Conservation (phyloP, 306 rosid species). For the Glycine latifolia region DNA sequence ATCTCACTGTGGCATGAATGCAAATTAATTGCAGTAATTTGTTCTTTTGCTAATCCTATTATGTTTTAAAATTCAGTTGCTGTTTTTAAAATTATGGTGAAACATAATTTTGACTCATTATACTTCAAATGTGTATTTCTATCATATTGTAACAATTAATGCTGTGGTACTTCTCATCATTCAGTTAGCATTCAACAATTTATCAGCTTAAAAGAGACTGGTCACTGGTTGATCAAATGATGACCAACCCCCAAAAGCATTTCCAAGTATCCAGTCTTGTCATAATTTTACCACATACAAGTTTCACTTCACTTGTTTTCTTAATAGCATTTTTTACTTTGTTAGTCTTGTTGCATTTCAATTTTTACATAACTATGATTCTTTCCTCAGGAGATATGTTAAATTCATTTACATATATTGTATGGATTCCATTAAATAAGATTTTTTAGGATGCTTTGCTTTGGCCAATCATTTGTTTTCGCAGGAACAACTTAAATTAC, state of each 20-base stretch:
- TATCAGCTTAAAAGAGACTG: constrained; percentile 28
- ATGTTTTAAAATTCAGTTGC: background rate
- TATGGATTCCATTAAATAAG: too few relatives aligned
- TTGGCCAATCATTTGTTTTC: too few relatives aligned
- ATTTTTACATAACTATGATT: too few relatives aligned
- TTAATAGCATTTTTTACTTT: too few relatives aligned
- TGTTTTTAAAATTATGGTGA: background rate
- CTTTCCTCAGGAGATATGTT: too few relatives aligned
- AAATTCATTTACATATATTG: too few relatives aligned
- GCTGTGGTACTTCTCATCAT: background rate
- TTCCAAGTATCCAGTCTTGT: too few relatives aligned
- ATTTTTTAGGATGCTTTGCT: too few relatives aligned
- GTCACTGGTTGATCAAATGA: constrained; percentile 26
- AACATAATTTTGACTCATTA: constrained; percentile 12
- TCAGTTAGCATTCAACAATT: background rate
- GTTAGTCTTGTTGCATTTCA: too few relatives aligned
- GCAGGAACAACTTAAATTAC: too few relatives aligned
- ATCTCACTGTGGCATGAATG: background rate
- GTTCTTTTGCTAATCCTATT: background rate
- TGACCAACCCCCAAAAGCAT: background rate
- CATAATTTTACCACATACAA: too few relatives aligned
- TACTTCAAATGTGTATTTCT: constrained; percentile 19
- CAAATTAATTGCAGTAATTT: constrained; percentile 14
- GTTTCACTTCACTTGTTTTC: too few relatives aligned
- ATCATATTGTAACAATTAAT: background rate